These are phyloP conservation scores for Starmerella gropengiesseri DNA, from an alignment of 805 yeast genomes.

Conservation along the genomic window DNA sequence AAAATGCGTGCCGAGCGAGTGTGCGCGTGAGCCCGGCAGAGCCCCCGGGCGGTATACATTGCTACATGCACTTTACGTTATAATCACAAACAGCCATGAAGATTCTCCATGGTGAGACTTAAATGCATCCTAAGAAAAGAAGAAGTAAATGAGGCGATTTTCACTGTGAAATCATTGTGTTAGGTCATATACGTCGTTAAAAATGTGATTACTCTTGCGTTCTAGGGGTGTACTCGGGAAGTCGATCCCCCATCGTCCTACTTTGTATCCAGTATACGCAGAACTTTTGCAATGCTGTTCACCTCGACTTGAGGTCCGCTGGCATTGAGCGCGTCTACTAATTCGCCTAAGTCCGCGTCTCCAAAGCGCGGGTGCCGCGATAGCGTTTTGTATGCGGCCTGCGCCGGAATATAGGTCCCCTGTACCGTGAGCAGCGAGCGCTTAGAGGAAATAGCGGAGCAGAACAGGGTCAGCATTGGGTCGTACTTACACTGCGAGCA, in stretches of 20 bases:
- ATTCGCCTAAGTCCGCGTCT: slow-evolving; percentile 57
- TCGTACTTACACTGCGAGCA: slow-evolving; percentile 74
- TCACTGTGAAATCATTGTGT: too few relatives aligned
- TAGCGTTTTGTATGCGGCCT: slow-evolving; percentile 81
- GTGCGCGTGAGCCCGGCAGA: too few relatives aligned
- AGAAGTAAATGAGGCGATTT: too few relatives aligned
- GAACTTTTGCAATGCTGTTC: slow-evolving; percentile 75
- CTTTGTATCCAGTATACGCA: slow-evolving; percentile 59
- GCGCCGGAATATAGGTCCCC: slow-evolving; percentile 62
- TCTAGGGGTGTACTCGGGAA: too few relatives aligned
- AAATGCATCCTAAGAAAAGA: too few relatives aligned
- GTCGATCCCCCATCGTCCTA: too few relatives aligned
- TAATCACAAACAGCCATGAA: too few relatives aligned
- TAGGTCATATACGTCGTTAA: too few relatives aligned
- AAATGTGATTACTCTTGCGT: too few relatives aligned
- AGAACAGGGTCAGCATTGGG: slow-evolving; percentile 79
- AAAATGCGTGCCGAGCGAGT: not conserved
- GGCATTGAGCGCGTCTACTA: slow-evolving; percentile 66
- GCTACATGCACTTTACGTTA: too few relatives aligned
- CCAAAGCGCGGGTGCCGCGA: slow-evolving; percentile 71
- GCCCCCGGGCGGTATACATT: too few relatives aligned
- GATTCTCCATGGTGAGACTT: too few relatives aligned
- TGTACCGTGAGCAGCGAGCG: slow-evolving; percentile 15
- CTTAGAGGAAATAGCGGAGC: slow-evolving; percentile 65
- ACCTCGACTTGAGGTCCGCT: slow-evolving; percentile 86